Percentiles rank a stretch among this genome's conserved stretches.
Evolutionary conservation across 371 early-diverging fungal species (phyloP).

Genomic region (Mortierella sp.): DNA sequence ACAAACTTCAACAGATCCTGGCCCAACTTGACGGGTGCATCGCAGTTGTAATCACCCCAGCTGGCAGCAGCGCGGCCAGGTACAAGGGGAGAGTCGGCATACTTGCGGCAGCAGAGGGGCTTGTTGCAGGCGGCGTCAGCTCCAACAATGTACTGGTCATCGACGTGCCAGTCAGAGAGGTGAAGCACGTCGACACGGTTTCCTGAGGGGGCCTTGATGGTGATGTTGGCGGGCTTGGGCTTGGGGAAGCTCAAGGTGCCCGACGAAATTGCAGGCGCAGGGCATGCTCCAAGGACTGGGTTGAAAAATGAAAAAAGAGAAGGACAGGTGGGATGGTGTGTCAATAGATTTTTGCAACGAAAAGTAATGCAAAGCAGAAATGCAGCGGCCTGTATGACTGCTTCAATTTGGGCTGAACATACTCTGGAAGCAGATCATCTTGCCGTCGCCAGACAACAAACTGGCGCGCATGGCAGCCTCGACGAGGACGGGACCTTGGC

Average conservation of each 20-base stretch:
- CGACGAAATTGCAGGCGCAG: constrained; percentile 36
- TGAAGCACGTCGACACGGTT: constrained; percentile 68
- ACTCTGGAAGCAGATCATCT: constrained; percentile 45
- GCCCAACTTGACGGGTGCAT: constrained; percentile 62
- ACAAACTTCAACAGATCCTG: constrained; percentile 64
- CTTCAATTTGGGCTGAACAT: too few relatives aligned
- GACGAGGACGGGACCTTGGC: constrained; percentile 48
- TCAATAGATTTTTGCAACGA: too few relatives aligned
- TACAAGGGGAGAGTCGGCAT: constrained; percentile 24
- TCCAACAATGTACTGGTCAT: constrained; percentile 66
- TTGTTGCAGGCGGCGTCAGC: constrained; percentile 66
- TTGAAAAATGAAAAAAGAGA: too few relatives aligned
- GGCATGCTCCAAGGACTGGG: constrained; percentile 35
- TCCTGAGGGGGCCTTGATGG: constrained; percentile 47
- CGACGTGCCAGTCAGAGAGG: constrained; percentile 75
- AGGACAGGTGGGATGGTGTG: too few relatives aligned
- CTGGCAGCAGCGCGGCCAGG: constrained; percentile 26
- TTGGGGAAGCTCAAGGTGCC: constrained; percentile 66
- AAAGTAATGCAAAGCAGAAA: too few relatives aligned
- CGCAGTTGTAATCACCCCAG: constrained; percentile 66
- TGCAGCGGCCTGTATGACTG: too few relatives aligned
- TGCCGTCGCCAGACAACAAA: constrained; percentile 52
- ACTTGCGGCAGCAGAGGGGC: constrained; percentile 70
- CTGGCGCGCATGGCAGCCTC: constrained; percentile 43
- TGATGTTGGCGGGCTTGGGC: constrained; percentile 59